These are phyloP conservation scores for Colletotrichum costaricense DNA, from an alignment of 2,329 filamentous ascomycete genomes.

Conservation along the genomic window DNA sequence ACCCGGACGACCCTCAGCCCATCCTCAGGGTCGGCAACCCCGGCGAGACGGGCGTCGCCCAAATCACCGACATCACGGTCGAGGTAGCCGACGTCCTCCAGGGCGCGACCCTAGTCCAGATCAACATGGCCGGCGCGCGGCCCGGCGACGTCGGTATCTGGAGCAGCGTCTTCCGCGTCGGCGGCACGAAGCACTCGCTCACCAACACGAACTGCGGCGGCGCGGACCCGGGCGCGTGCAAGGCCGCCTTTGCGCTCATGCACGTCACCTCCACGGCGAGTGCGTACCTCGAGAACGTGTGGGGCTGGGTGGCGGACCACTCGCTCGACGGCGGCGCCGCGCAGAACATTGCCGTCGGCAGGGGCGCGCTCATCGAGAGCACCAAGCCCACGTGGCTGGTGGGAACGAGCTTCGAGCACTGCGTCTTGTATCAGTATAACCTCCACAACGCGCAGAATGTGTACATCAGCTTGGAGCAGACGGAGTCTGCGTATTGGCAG, in stretches of 20 bases:
- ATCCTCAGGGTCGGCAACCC: conserved; percentile 62
- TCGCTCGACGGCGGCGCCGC: conserved; percentile 58
- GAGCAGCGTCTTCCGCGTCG: conserved; percentile 58
- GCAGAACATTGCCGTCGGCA: conserved; percentile 56
- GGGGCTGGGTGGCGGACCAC: conserved; percentile 61
- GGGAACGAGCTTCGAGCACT: conserved; percentile 63
- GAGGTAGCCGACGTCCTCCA: conserved; percentile 58
- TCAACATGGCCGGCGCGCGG: conserved; percentile 59
- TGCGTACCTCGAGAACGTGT: conserved; percentile 65
- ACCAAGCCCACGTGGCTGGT: conserved; percentile 63
- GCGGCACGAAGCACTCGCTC: conserved; percentile 54
- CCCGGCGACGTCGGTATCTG: conserved; percentile 63
- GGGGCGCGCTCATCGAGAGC: conserved; percentile 59
- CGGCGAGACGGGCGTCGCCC: conserved; percentile 60
- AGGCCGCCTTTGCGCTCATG: conserved; percentile 59
- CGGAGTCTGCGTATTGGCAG: conserved; percentile 58
- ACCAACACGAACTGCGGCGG: conserved; percentile 51
- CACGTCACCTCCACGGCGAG: conserved; percentile 59
- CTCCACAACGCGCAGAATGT: conserved; percentile 56
- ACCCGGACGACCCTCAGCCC: conserved; percentile 54
- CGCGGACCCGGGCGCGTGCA: conserved; percentile 50
- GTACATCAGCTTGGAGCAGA: conserved; percentile 57
- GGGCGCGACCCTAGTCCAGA: conserved; percentile 54
- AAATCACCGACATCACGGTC: conserved; percentile 65
- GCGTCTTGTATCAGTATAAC: conserved; percentile 64